Conservation (phyloP, 352 stramenopile species). For the Thraustochytrium sp. region DNA sequence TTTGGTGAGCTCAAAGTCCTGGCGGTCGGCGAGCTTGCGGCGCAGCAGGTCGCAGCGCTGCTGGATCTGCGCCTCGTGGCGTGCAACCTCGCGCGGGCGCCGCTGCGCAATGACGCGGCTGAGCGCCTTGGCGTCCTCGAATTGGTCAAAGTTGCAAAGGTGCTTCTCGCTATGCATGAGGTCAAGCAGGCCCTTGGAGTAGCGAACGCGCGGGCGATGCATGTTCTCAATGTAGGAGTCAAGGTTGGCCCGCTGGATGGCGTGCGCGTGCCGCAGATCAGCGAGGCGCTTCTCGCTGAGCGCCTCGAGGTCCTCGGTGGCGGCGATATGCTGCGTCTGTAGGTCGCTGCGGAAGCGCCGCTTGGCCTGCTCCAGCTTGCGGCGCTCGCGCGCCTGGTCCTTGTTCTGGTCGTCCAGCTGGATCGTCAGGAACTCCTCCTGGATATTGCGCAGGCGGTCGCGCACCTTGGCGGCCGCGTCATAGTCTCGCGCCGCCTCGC, state of each 20-base stretch:
- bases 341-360: background rate
- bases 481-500: background rate
- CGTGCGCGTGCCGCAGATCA: constrained; percentile 3
- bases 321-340: background rate
- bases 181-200: constrained; percentile 32
- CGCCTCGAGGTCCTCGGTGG: background rate
- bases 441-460: background rate
- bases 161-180: constrained; percentile 39
- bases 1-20: constrained; percentile 32
- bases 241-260: background rate
- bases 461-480: constrained; percentile 14
- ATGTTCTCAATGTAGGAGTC: constrained; percentile 23
- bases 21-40: constrained; percentile 4
- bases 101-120: background rate
- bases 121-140: background rate
- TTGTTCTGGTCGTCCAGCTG: background rate
- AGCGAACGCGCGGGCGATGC: constrained; percentile 14
- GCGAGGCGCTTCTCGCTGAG: background rate
- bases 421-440: constrained; percentile 9
- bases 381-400: background rate
- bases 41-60: background rate
- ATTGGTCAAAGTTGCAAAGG: constrained; percentile 23
- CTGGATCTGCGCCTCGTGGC: background rate
- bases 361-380: constrained; percentile 13
- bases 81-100: background rate